A percentile compares a stretch with the other conserved stretches of the same genome.
Evolutionary conservation across 768 basidiomycete genomes (phyloP).

Genomic region (Kwoniella bestiolae): DNA sequence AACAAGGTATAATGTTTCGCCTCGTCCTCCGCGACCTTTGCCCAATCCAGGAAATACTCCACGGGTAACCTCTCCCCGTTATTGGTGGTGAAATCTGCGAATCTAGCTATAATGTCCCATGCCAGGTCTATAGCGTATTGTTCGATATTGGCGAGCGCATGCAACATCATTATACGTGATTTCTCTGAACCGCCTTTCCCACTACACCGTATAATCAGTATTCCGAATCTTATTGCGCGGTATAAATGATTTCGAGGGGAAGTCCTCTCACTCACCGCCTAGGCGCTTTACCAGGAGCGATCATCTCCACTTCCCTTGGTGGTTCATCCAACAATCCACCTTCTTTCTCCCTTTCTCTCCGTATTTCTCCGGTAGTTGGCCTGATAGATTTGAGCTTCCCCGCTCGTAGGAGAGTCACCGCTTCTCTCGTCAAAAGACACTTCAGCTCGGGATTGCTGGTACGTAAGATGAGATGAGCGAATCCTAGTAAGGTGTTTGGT

Average conservation of each 20-base stretch:
- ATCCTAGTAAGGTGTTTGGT: slow-evolving; percentile 74
- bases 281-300: slow-evolving; percentile 67
- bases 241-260: background rate
- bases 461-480: slow-evolving; percentile 77
- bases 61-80: slow-evolving; percentile 65
- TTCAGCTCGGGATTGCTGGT: slow-evolving; percentile 72
- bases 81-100: slow-evolving; percentile 61
- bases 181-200: slow-evolving; percentile 62
- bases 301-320: slow-evolving; percentile 64
- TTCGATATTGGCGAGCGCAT: slow-evolving; percentile 82
- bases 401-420: slow-evolving; percentile 70
- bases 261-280: slow-evolving; percentile 49
- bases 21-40: slow-evolving; percentile 83
- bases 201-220: slow-evolving; percentile 37
- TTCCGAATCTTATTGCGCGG: background rate
- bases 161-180: slow-evolving; percentile 74
- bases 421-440: slow-evolving; percentile 66
- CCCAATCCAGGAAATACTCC: slow-evolving; percentile 79
- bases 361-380: slow-evolving; percentile 58
- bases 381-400: slow-evolving; percentile 72
- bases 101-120: slow-evolving; percentile 85
- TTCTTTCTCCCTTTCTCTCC: slow-evolving; percentile 33
- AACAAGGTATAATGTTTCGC: slow-evolving; percentile 75
- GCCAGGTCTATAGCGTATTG: slow-evolving; percentile 88
- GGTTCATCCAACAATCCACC: slow-evolving; percentile 61